Conservation (phyloP, 352 stramenopile species). For the Aphanomyces cochlioides region DNA sequence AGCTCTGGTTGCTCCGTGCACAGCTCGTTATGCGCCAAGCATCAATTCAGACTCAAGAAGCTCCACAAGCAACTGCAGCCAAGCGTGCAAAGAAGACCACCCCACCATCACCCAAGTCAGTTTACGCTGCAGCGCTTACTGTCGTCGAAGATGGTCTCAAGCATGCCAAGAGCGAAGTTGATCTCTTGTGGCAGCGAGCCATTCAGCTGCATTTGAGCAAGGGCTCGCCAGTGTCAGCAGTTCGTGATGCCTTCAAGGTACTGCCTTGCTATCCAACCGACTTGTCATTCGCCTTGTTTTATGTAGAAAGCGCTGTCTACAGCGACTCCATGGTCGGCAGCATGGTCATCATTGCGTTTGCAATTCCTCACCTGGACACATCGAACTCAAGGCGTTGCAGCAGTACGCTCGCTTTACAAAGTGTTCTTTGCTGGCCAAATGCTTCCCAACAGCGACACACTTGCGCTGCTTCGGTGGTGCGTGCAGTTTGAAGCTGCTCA, state of each 20-base stretch:
- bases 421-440: constrained; percentile 68
- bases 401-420: constrained; percentile 54
- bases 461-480: constrained; percentile 61
- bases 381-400: constrained; percentile 38
- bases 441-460: constrained; percentile 54
- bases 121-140: constrained; percentile 40
- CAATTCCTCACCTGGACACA: constrained; percentile 65
- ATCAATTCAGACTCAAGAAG: constrained; percentile 29
- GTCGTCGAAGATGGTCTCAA: constrained; percentile 51
- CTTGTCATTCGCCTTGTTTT: not conserved
- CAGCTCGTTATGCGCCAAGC: constrained; percentile 59
- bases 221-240: not conserved
- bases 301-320: constrained; percentile 44
- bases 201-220: constrained; percentile 36
- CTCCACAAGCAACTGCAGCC: constrained; percentile 32
- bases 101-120: not conserved
- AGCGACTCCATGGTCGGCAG: constrained; percentile 44
- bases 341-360: constrained; percentile 57
- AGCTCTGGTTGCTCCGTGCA: constrained; percentile 66
- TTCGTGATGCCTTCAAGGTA: constrained; percentile 5
- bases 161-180: not conserved
- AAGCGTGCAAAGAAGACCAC: constrained; percentile 43
- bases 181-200: constrained; percentile 44
- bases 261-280: not conserved
- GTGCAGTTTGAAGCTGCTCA: constrained; percentile 66